These are phyloP conservation scores for Rhizopogon rudus DNA, from an alignment of 768 basidiomycete genomes.

Conservation along the genomic window DNA sequence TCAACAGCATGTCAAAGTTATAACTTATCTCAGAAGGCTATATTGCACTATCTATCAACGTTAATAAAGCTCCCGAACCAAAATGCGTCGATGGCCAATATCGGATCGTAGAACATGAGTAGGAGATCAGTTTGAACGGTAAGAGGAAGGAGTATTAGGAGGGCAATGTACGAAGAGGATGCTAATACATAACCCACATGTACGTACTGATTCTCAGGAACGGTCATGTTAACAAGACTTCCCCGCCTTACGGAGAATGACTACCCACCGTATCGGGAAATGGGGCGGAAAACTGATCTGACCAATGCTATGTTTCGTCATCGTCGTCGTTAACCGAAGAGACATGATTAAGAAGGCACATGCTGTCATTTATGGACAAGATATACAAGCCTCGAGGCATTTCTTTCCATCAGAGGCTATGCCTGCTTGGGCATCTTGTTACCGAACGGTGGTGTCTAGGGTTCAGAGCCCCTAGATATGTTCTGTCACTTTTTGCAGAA, in stretches of 20 bases:
- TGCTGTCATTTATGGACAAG: constrained; percentile 32
- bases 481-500: background rate
- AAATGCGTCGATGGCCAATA: background rate
- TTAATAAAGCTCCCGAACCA: background rate
- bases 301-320: constrained; percentile 43
- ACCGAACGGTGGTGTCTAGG: constrained; percentile 39
- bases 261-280: too few species aligned
- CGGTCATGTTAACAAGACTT: background rate
- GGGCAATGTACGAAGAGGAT: background rate
- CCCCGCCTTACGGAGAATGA: background rate
- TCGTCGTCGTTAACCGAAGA: constrained; percentile 40
- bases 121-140: background rate
- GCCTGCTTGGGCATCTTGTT: constrained; percentile 45
- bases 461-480: background rate
- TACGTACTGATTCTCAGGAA: background rate
- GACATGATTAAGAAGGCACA: constrained; percentile 43
- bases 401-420: constrained; percentile 37
- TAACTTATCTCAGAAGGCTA: background rate
- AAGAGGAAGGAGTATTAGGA: background rate
- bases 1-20: too few species aligned
- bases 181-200: background rate
- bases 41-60: background rate
- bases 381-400: constrained; percentile 33
- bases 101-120: background rate
- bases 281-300: constrained; percentile 20